phyloP scores from a whole-genome alignment of 73 alveolate species.

The Paraurostyla sp. region DNA sequence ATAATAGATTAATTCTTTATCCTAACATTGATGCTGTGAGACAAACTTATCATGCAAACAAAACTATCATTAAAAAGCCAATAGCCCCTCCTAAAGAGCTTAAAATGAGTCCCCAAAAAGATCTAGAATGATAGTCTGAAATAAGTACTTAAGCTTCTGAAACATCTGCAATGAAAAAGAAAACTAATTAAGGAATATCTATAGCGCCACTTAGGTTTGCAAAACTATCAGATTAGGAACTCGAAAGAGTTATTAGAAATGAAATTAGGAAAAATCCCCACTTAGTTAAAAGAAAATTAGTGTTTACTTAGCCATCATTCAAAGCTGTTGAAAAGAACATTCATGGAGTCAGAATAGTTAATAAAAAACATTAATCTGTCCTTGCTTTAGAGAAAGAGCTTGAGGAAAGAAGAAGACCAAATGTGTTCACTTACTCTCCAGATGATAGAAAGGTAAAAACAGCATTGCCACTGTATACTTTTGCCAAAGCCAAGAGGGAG shows the following conservation, averaged over 20 bases:
- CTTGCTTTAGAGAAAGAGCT: conserved; percentile 13
- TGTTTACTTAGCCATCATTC: not conserved
- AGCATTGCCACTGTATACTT: conserved; percentile 32
- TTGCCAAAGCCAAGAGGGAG: conserved; percentile 12
- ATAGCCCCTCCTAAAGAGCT: not conserved
- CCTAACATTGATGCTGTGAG: conserved; percentile 52
- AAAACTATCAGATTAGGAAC: conserved; percentile 19
- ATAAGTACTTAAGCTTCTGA: conserved; percentile 48
- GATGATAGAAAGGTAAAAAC: conserved; percentile 32
- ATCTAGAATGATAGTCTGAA: conserved; percentile 7
- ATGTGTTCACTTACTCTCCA: conserved; percentile 42
- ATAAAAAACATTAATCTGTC: not conserved
- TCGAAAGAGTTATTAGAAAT: conserved; percentile 11
- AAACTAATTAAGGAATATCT: conserved; percentile 5
- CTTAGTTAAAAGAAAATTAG: not conserved
- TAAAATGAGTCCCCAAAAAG: not conserved
- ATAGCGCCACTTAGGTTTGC: conserved; percentile 33
- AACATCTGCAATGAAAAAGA: not conserved
- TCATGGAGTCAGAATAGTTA: conserved; percentile 41
- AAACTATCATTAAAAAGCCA: conserved; percentile 29
- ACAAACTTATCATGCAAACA: conserved; percentile 32
- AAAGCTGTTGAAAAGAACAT: conserved; percentile 34
- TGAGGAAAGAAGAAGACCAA: conserved; percentile 53
- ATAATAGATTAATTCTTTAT: conserved; percentile 5
- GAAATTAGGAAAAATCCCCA: conserved; percentile 38